A percentile compares a stretch with the other conserved stretches of the same genome.
Conservation (phyloP, 2,329 filamentous ascomycete genomes). For the Colletotrichum noveboracense region DNA sequence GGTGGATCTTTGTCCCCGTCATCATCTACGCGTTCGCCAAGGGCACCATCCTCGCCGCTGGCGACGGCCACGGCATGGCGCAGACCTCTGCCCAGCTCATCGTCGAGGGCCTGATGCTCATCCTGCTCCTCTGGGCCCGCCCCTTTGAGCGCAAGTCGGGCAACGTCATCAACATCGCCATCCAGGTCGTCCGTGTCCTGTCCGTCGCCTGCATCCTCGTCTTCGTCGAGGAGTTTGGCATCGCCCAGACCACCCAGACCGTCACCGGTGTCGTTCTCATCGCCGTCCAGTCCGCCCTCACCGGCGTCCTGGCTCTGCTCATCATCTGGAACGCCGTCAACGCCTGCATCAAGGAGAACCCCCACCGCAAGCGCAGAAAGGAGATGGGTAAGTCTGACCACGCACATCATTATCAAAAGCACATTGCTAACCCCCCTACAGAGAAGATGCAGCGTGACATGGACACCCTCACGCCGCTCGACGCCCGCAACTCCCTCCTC, state of each 20-base stretch:
- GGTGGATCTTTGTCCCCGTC: constrained; percentile 93
- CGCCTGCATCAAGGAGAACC: constrained; percentile 83
- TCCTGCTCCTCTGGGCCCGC: constrained; percentile 80
- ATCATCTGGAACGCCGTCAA: constrained; percentile 90
- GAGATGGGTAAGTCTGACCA: constrained; percentile 75
- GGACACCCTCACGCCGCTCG: constrained; percentile 84
- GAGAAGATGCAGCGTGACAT: constrained; percentile 79
- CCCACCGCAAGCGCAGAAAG: constrained; percentile 87
- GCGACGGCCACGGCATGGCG: constrained; percentile 81
- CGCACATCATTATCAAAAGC: not conserved
- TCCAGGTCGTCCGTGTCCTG: constrained; percentile 86
- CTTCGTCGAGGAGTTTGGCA: constrained; percentile 91
- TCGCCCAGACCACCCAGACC: constrained; percentile 91
- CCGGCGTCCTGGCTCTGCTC: constrained; percentile 81
- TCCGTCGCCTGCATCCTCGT: constrained; percentile 89
- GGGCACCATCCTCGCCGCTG: constrained; percentile 83
- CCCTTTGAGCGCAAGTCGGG: constrained; percentile 87
- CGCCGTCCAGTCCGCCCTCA: constrained; percentile 85
- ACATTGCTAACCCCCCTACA: constrained; percentile 42
- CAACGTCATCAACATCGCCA: constrained; percentile 92
- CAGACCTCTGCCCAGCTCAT: constrained; percentile 83
- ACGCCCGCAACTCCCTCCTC: constrained; percentile 85
- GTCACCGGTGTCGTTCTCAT: constrained; percentile 93
- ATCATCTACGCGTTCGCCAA: constrained; percentile 93
- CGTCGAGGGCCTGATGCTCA: constrained; percentile 81